These are phyloP conservation scores for Austroboletus eburneus DNA, from an alignment of 768 basidiomycete species.

Conservation along the genomic window DNA sequence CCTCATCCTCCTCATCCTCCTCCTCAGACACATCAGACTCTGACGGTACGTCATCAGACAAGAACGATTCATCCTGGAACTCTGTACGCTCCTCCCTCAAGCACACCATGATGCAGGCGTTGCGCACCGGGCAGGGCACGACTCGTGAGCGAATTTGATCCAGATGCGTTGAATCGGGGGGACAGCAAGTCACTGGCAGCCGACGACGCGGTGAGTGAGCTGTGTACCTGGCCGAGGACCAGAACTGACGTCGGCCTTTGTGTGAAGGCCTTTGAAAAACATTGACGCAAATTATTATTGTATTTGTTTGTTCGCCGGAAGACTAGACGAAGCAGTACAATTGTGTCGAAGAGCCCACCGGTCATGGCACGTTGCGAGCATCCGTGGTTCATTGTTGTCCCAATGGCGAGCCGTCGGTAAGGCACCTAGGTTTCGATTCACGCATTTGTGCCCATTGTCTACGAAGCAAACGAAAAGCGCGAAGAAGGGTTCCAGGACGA, in stretches of 20 bases:
- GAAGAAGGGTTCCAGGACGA: constrained; percentile 45
- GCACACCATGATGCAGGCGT: constrained; percentile 61
- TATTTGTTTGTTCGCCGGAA: constrained; percentile 80
- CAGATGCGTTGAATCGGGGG: constrained; percentile 68
- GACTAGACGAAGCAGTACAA: constrained; percentile 78
- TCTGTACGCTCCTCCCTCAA: too few relatives aligned
- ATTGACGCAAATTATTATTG: constrained; percentile 66
- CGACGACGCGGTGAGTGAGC: constrained; percentile 62
- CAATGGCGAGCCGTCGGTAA: constrained; percentile 69
- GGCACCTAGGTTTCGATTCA: constrained; percentile 14
- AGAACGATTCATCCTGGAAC: too few relatives aligned
- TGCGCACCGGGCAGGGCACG: constrained; percentile 44
- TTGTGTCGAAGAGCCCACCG: constrained; percentile 79
- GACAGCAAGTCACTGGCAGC: constrained; percentile 57
- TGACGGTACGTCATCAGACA: too few relatives aligned
- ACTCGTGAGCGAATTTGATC: constrained; percentile 70
- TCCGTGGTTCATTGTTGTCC: constrained; percentile 79
- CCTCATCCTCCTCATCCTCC: too few relatives aligned
- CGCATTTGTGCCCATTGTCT: constrained; percentile 32
- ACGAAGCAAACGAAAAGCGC: constrained; percentile 44
- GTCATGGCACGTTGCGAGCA: constrained; percentile 87
- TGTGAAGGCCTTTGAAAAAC: constrained; percentile 71
- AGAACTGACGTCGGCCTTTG: constrained; percentile 4
- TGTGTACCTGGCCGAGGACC: too few relatives aligned
- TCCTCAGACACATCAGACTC: too few relatives aligned